Base-by-base conservation (phyloP, 768 basidiomycete genomes). In the Auriscalpium vulgare region DNA sequence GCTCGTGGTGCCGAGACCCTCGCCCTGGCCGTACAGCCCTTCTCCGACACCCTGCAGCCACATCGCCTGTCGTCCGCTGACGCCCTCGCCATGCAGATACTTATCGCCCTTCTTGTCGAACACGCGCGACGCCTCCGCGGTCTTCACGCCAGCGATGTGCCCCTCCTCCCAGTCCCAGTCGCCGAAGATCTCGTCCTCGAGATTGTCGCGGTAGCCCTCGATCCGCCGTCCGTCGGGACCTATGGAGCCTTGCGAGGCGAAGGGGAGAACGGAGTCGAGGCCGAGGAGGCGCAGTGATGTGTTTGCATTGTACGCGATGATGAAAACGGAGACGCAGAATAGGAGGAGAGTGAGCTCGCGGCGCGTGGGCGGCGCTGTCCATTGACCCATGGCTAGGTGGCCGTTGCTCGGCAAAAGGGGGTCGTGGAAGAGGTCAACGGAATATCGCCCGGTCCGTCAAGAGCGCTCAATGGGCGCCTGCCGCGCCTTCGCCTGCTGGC, bases 241-340 rank as follows among this genome's bases (percentile, higher is more conserved):
- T 53, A 78, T 68, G 17, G 59, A 53, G 0, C 44, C 36, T 2
- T 23, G 38, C 14, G 37, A 44, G 14, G 50, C 50, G 1, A 55
- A 50, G n/a, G 47, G 21, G 40, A 58, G 38, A 17, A 54, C 14
- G 10, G 57, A 52, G 37, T 55, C 55, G 3, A 71, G 54, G 19
- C 72, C 68, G 21, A 82, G 68, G 38, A 78, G 71, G 45, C 75
- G 74, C 7, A 89, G 71, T 0, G 87, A 82, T 3, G 76, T 68
- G 67, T 89, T 85, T 57, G 90, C 71, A 70, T 92, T 88, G 67
- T 85, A 88, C 40, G 88, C 79, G 47, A 93, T 68, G 34, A 87
- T 70, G 65, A 91, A 88, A 50, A 82, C 69, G 14, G 80, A 73
- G 36, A 89, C 67, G 10, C 84, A 80, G 62, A 86, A 80, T 37